Percentiles rank a stretch among this genome's conserved stretches.
These are phyloP conservation scores for Quercus phellos DNA, from an alignment of 331 rosid species.

Conservation along the genomic window DNA sequence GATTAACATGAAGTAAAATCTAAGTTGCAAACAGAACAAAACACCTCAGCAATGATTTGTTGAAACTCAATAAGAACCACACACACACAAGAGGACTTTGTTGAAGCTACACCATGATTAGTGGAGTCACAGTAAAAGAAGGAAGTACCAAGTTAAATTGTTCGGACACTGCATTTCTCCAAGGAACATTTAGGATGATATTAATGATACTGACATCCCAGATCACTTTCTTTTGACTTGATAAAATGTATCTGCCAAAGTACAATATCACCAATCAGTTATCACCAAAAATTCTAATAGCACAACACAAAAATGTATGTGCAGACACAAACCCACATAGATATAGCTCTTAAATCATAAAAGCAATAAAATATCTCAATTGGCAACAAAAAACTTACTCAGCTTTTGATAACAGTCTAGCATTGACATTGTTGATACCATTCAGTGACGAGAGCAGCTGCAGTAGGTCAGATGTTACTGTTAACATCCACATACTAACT, in stretches of 20 bases:
- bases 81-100: not conserved
- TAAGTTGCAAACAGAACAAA: not conserved
- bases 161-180: conserved; percentile 39
- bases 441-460: conserved; percentile 75
- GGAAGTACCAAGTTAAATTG: conserved; percentile 59
- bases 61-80: not conserved
- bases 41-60: not conserved
- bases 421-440: conserved; percentile 53
- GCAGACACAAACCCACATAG: not conserved
- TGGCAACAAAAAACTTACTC: conserved; percentile 52
- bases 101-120: not conserved
- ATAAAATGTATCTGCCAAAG: conserved; percentile 61
- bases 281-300: not conserved
- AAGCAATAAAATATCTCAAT: conserved; percentile 5
- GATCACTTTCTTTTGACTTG: conserved; percentile 49
- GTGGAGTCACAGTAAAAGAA: not conserved
- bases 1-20: not conserved
- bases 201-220: conserved; percentile 63
- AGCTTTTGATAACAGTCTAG: conserved; percentile 64
- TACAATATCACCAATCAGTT: not conserved
- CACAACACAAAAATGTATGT: not conserved
- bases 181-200: conserved; percentile 55
- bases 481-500: not conserved
- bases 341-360: not conserved
- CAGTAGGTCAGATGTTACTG: conserved; percentile 17